Conservation (phyloP, 352 stramenopile species). For the Globisporangium mamillatum region DNA sequence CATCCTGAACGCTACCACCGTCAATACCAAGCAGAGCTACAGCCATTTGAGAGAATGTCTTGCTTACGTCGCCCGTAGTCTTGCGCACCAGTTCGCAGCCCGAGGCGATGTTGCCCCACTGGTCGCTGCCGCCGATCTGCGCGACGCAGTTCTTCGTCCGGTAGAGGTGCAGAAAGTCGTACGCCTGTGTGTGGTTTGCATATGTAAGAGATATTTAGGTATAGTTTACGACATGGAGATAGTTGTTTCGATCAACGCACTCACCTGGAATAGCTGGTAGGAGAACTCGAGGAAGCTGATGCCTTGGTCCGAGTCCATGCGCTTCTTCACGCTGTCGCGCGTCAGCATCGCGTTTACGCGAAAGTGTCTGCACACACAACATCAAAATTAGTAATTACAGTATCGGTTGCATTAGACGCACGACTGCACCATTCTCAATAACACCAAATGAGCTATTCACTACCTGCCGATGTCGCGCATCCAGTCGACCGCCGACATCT, state of each 20-base stretch:
- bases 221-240: not conserved
- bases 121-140: conserved; percentile 98
- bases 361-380: conserved; percentile 74
- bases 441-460: too few relatives aligned
- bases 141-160: conserved; percentile 88
- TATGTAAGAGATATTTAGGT: not conserved
- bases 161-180: conserved; percentile 98
- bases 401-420: not conserved
- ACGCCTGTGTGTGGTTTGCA: conserved; percentile 60
- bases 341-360: conserved; percentile 99
- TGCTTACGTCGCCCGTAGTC: conserved; percentile 58
- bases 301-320: conserved; percentile 92
- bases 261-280: conserved; percentile 98
- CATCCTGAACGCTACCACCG: not conserved
- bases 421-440: not conserved
- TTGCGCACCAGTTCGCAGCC: conserved; percentile 96
- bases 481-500: conserved; percentile 96
- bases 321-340: conserved; percentile 97
- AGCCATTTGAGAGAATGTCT: not conserved
- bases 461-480: conserved; percentile 93
- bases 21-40: not conserved
- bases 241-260: not conserved
- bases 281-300: conserved; percentile 99
- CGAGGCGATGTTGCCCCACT: conserved; percentile 99
- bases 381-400: not conserved